Evolutionary conservation across 2,329 filamentous ascomycete species (phyloP).

Genomic region (Hirsutella minnesotensis): DNA sequence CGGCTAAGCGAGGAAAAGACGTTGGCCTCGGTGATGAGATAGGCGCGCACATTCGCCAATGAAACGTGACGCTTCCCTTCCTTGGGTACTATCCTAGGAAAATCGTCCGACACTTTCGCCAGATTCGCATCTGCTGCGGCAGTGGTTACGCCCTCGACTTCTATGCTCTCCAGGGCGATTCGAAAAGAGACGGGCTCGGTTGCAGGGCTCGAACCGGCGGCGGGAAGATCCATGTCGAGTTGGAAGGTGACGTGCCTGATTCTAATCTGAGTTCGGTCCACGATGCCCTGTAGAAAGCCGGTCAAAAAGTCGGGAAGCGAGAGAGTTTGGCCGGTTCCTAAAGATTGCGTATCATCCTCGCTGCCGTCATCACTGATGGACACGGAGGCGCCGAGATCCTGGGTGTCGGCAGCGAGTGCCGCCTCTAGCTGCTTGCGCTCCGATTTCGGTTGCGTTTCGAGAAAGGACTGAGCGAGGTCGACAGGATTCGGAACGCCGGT

Average conservation of each 20-base stretch:
- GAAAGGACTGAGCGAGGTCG: constrained; percentile 66
- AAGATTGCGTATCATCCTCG: constrained; percentile 41
- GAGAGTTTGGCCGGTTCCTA: constrained; percentile 60
- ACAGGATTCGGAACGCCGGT: constrained; percentile 52
- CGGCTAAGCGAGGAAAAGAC: constrained; percentile 49
- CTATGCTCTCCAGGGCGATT: constrained; percentile 51
- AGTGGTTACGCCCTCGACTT: constrained; percentile 54
- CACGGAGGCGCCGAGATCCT: constrained; percentile 50
- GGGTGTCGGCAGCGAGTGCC: constrained; percentile 50
- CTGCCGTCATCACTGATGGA: constrained; percentile 48
- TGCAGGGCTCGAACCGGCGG: constrained; percentile 26
- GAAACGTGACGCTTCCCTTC: constrained; percentile 54
- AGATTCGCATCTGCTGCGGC: constrained; percentile 6
- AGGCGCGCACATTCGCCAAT: constrained; percentile 51
- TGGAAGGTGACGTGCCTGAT: constrained; percentile 55
- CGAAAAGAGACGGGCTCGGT: constrained; percentile 51
- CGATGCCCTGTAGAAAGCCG: constrained; percentile 60
- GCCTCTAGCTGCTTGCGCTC: constrained; percentile 59
- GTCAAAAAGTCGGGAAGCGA: constrained; percentile 60
- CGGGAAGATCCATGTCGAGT: constrained; percentile 47
- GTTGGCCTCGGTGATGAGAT: constrained; percentile 55
- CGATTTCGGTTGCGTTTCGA: constrained; percentile 55
- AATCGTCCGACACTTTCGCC: neutral
- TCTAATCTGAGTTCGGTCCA: constrained; percentile 57
- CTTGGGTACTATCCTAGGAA: constrained; percentile 32